Evolutionary conservation across 495 filamentous ascomycete species (phyloP).

Genomic region (Pyrenopolyporus hunteri): DNA sequence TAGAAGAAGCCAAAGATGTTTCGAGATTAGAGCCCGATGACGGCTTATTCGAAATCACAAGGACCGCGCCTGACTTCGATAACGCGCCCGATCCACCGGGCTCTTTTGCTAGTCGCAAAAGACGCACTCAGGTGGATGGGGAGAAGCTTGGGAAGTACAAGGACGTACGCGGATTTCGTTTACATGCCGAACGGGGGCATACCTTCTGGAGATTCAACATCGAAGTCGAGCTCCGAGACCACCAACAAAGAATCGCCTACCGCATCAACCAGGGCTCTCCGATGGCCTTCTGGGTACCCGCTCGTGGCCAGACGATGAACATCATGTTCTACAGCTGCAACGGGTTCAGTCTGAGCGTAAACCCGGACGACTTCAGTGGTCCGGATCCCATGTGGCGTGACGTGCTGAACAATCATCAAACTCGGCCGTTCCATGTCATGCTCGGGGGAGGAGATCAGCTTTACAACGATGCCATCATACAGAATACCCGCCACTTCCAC

Average conservation of each 20-base stretch:
- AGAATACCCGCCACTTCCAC: conserved; percentile 73
- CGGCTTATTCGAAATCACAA: conserved; percentile 73
- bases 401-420: conserved; percentile 90
- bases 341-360: conserved; percentile 83
- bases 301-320: conserved; percentile 87
- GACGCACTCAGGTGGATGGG: conserved; percentile 62
- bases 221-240: conserved; percentile 80
- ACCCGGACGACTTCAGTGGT: conserved; percentile 79
- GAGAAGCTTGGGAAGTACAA: conserved; percentile 76
- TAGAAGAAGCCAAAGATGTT: conserved; percentile 75
- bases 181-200: conserved; percentile 83
- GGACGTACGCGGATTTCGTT: conserved; percentile 78
- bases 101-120: conserved; percentile 55
- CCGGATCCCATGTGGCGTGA: conserved; percentile 98
- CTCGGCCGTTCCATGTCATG: conserved; percentile 96
- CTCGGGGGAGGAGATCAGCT: conserved; percentile 96
- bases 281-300: conserved; percentile 93
- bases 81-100: conserved; percentile 47
- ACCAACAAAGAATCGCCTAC: conserved; percentile 87
- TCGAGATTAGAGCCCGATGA: conserved; percentile 77
- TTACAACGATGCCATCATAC: conserved; percentile 85
- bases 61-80: conserved; percentile 48
- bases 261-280: conserved; percentile 92
- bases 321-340: conserved; percentile 99
- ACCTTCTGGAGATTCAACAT: conserved; percentile 98